Conservation (phyloP, 1,139 yeast species). For the Magnusiomyces magnusii region DNA sequence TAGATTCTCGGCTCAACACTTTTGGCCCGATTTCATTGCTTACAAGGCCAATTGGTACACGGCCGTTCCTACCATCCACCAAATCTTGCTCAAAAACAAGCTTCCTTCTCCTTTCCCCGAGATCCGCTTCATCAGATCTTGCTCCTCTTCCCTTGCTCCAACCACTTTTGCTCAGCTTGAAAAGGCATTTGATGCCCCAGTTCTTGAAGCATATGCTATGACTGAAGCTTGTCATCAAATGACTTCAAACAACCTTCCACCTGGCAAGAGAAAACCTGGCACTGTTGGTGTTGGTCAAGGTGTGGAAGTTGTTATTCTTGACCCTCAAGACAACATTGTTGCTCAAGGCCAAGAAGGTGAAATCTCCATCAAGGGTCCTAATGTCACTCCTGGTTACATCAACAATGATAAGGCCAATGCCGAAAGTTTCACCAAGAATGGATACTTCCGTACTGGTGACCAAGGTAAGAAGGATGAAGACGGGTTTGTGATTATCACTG, state of each 20-base stretch:
- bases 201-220: conserved; percentile 70
- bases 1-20: conserved; percentile 48
- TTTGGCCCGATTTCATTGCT: conserved; percentile 49
- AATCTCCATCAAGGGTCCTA: conserved; percentile 54
- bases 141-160: conserved; percentile 62
- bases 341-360: conserved; percentile 53
- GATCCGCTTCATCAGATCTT: conserved; percentile 57
- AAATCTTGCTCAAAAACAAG: conserved; percentile 47
- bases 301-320: conserved; percentile 50
- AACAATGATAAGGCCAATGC: conserved; percentile 60
- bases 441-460: conserved; percentile 67
- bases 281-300: conserved; percentile 69
- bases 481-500: conserved; percentile 51
- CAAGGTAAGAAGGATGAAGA: conserved; percentile 56
- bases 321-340: conserved; percentile 40
- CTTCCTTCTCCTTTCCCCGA: conserved; percentile 44
- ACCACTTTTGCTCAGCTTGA: conserved; percentile 51
- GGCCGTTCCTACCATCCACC: conserved; percentile 67
- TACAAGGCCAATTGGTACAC: conserved; percentile 58
- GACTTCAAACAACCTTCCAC: conserved; percentile 61
- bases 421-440: conserved; percentile 50
- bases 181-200: conserved; percentile 51
- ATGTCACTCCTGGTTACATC: conserved; percentile 63
- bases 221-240: conserved; percentile 67
- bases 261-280: conserved; percentile 56